Evolutionary conservation across 2,329 filamentous ascomycete genomes (phyloP).

Genomic region (Xylaria multiplex): DNA sequence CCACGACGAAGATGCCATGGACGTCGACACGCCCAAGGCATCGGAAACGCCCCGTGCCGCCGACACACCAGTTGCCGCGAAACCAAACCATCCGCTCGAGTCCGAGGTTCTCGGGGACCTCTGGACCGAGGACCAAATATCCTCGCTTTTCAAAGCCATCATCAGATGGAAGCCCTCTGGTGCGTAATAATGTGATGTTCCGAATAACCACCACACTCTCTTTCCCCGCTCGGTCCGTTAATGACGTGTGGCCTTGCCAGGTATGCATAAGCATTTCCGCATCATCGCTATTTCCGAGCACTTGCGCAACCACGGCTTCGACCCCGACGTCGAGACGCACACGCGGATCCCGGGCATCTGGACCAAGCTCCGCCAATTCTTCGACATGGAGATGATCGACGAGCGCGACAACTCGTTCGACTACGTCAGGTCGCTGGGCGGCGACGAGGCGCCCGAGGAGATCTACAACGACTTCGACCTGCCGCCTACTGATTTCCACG

Average conservation of each 20-base stretch:
- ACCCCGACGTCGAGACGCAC: slow-evolving; percentile 76
- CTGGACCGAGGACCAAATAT: slow-evolving; percentile 97
- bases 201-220: background rate
- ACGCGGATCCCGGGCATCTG: slow-evolving; percentile 92
- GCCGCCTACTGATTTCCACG: slow-evolving; percentile 60
- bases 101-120: slow-evolving; percentile 67
- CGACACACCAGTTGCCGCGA: slow-evolving; percentile 49
- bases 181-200: slow-evolving; percentile 48
- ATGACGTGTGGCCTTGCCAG: slow-evolving; percentile 54
- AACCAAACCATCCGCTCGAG: slow-evolving; percentile 51
- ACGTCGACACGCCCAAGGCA: slow-evolving; percentile 65
- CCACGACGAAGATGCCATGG: slow-evolving; percentile 70
- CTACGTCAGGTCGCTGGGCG: slow-evolving; percentile 47
- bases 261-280: slow-evolving; percentile 93
- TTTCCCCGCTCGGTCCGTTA: background rate
- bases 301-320: slow-evolving; percentile 81
- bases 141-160: slow-evolving; percentile 89
- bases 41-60: slow-evolving; percentile 61
- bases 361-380: slow-evolving; percentile 84
- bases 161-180: slow-evolving; percentile 97
- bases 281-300: slow-evolving; percentile 88
- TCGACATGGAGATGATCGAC: slow-evolving; percentile 86
- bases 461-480: slow-evolving; percentile 74
- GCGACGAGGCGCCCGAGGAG: slow-evolving; percentile 58
- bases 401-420: slow-evolving; percentile 76